Evolutionary conservation across 2,329 filamentous ascomycete genomes (phyloP).

Genomic region (Cladosporium velox): DNA sequence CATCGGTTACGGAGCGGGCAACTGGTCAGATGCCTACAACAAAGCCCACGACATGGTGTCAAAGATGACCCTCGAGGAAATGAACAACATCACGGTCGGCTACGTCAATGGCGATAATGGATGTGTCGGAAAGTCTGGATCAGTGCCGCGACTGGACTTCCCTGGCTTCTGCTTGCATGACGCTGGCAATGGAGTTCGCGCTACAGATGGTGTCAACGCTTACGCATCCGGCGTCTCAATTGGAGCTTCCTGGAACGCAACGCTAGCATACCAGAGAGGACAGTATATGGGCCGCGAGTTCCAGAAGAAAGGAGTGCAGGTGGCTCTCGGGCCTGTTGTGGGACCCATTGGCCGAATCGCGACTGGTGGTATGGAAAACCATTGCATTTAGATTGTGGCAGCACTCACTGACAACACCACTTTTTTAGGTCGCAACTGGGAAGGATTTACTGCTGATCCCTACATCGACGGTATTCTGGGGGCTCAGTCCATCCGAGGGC

Average conservation of each 20-base stretch:
- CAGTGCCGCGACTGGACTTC: slow-evolving; percentile 40
- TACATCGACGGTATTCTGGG: slow-evolving; percentile 59
- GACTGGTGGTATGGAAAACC: slow-evolving; percentile 53
- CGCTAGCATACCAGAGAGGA: slow-evolving; percentile 55
- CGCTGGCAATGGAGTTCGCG: slow-evolving; percentile 46
- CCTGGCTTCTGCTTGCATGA: slow-evolving; percentile 47
- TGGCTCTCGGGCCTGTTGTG: slow-evolving; percentile 68
- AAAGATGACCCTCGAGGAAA: slow-evolving; percentile 41
- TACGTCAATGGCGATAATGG: slow-evolving; percentile 34
- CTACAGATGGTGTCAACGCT: slow-evolving; percentile 45
- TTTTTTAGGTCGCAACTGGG: slow-evolving; percentile 62
- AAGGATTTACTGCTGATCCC: slow-evolving; percentile 71
- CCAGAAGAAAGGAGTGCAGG: slow-evolving; percentile 55
- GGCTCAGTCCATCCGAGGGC: slow-evolving; percentile 55
- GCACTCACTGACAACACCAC: neutral
- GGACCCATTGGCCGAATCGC: slow-evolving; percentile 71
- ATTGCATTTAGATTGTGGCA: too few relatives aligned
- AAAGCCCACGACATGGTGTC: slow-evolving; percentile 36
- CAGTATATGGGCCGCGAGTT: slow-evolving; percentile 60
- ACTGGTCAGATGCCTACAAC: slow-evolving; percentile 37
- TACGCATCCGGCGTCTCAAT: slow-evolving; percentile 47
- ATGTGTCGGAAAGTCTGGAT: slow-evolving; percentile 42
- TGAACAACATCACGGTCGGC: slow-evolving; percentile 42
- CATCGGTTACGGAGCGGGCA: slow-evolving; percentile 36
- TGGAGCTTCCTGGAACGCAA: slow-evolving; percentile 55